Percentiles rank a stretch among this genome's conserved stretches.
phyloP scores from a whole-genome alignment of 1,284 basidiomycete species.

The Tetrapyrgos nigripes region DNA sequence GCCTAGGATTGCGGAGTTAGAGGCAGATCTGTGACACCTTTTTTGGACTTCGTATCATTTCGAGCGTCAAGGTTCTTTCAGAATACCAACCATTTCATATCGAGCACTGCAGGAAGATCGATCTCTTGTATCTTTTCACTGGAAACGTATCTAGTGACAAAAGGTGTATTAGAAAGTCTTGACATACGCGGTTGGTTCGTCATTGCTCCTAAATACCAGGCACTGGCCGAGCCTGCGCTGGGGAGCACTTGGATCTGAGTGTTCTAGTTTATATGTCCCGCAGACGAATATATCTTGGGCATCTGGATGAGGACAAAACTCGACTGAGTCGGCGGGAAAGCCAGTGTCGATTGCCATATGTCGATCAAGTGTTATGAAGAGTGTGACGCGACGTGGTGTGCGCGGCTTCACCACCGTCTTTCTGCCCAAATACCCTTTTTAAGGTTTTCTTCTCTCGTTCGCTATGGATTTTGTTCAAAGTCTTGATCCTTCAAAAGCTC shows the following conservation, averaged over 20 bases:
- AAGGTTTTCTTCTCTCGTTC: neutral
- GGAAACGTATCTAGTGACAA: constrained; percentile 9
- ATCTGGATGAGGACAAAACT: constrained; percentile 81
- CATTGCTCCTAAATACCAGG: constrained; percentile 58
- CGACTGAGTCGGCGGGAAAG: constrained; percentile 89
- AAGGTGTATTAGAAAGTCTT: neutral
- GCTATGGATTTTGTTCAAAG: constrained; percentile 74
- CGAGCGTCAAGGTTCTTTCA: neutral
- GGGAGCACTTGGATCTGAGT: constrained; percentile 29
- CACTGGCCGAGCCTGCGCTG: constrained; percentile 69
- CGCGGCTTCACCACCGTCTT: neutral
- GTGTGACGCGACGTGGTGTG: neutral
- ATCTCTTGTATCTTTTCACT: constrained; percentile 75
- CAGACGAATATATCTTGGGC: constrained; percentile 77
- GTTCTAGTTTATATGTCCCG: constrained; percentile 86
- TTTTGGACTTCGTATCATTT: constrained; percentile 7
- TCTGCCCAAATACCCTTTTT: neutral
- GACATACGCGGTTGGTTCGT: constrained; percentile 23
- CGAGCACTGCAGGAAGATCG: constrained; percentile 83
- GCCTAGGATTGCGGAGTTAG: constrained; percentile 57
- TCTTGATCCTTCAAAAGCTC: constrained; percentile 73
- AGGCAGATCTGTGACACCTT: constrained; percentile 63
- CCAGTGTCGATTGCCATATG: constrained; percentile 66
- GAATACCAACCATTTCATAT: constrained; percentile 84
- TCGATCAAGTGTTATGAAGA: neutral